phyloP scores from a whole-genome alignment of 306 rosid genomes.

The Quercus robur region DNA sequence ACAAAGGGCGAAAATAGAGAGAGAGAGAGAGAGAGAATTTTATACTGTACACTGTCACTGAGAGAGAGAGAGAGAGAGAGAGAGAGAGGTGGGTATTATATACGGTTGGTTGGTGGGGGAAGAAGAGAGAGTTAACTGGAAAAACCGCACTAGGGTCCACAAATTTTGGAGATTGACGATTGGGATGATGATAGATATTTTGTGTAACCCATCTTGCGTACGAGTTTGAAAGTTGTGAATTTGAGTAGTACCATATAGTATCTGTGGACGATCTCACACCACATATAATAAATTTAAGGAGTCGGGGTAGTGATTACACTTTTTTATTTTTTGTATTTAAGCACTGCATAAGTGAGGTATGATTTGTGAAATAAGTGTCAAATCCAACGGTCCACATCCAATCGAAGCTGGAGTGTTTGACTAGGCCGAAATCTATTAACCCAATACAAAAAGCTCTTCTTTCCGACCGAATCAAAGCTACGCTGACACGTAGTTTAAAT shows the following conservation, averaged over 20 bases:
- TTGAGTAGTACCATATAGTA: fast-evolving
- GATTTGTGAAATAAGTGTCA: not conserved
- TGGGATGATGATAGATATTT: not conserved
- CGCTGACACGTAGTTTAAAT: not conserved
- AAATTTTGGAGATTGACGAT: not conserved
- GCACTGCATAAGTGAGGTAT: too few relatives aligned
- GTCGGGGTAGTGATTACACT: too few relatives aligned
- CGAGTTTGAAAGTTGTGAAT: too few relatives aligned
- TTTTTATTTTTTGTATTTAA: too few relatives aligned
- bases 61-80: not conserved
- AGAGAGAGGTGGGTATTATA: not conserved
- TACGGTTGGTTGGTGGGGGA: not conserved
- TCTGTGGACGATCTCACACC: too few relatives aligned
- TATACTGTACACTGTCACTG: too few relatives aligned
- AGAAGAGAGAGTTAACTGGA: constrained; percentile 4
- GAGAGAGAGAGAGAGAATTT: not conserved
- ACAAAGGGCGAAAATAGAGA: too few relatives aligned
- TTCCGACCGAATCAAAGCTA: constrained; percentile 1
- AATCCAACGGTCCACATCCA: not conserved
- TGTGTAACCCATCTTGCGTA: fast-evolving
- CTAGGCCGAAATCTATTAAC: not conserved
- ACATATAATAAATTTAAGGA: too few relatives aligned
- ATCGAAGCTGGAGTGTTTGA: constrained; percentile 17
- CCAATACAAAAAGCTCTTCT: not conserved
- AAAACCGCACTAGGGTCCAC: constrained; percentile 6